Conservation (phyloP, 805 yeast genomes). For the Wickerhamomyces silvicola region DNA sequence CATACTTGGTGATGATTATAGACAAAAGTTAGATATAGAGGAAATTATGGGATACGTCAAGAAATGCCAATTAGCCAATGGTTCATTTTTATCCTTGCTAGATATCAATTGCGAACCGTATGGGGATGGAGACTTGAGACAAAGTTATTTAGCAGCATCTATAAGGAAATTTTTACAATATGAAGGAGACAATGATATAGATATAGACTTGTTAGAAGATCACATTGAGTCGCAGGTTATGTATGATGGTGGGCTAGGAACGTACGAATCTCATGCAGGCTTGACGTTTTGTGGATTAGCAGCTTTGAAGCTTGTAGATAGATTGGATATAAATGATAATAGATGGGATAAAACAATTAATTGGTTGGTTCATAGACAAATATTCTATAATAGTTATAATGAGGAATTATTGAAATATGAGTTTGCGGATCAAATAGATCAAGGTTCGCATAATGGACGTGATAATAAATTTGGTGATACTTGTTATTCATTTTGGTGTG, state of each 20-base stretch:
- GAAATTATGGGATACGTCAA: conserved; percentile 48
- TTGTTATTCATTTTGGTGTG: conserved; percentile 83
- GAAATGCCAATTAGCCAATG: conserved; percentile 53
- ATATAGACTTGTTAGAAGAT: conserved; percentile 30
- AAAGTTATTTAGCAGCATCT: conserved; percentile 65
- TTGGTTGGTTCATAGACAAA: conserved; percentile 66
- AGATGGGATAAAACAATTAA: conserved; percentile 36
- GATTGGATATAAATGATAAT: conserved; percentile 15
- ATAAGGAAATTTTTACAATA: conserved; percentile 44
- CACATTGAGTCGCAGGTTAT: conserved; percentile 33
- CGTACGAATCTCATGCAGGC: conserved; percentile 78
- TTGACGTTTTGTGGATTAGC: conserved; percentile 80
- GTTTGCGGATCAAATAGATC: conserved; percentile 39
- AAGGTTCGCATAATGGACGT: conserved; percentile 84
- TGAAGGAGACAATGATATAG: conserved; percentile 24
- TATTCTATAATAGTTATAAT: conserved; percentile 30
- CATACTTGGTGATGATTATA: conserved; percentile 40
- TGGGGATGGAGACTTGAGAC: conserved; percentile 68
- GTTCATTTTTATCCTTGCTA: conserved; percentile 47
- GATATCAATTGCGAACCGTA: conserved; percentile 29
- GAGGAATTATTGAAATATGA: conserved; percentile 23
- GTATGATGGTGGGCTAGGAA: conserved; percentile 70
- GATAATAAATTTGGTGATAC: conserved; percentile 81
- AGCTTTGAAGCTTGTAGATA: conserved; percentile 38
- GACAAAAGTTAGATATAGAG: conserved; percentile 30